phyloP scores from a whole-genome alignment of 768 basidiomycete species.

The Phaffia australis region DNA sequence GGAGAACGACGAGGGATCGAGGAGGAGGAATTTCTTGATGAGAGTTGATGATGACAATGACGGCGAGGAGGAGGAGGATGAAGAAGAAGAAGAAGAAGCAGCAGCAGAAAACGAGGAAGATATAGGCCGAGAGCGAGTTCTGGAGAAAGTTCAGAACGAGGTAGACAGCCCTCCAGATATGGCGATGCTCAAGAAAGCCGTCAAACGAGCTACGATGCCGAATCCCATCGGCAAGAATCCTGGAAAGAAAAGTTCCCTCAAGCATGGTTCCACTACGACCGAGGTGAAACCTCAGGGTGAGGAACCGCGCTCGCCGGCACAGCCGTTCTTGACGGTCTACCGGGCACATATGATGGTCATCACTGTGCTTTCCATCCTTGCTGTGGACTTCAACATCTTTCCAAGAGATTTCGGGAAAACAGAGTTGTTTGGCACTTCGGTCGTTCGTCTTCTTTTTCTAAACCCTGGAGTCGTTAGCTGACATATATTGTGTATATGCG shows the following conservation, averaged over 20 bases:
- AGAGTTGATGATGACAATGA: background rate
- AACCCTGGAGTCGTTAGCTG: background rate
- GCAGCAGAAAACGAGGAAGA: background rate
- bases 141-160: constrained; percentile 27
- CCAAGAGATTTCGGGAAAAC: constrained; percentile 81
- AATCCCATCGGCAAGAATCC: background rate
- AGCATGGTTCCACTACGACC: constrained; percentile 2
- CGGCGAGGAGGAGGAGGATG: background rate
- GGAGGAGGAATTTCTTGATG: constrained; percentile 1
- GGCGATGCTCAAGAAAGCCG: constrained; percentile 28
- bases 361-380: constrained; percentile 80
- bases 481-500: constrained; percentile 1
- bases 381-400: constrained; percentile 90
- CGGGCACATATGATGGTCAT: constrained; percentile 91
- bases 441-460: constrained; percentile 47
- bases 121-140: constrained; percentile 21
- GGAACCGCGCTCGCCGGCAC: constrained; percentile 7
- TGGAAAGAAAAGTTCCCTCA: background rate
- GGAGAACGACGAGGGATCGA: constrained; percentile 7
- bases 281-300: background rate
- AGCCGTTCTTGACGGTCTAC: constrained; percentile 70
- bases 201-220: background rate
- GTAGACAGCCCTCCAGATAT: constrained; percentile 30
- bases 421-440: constrained; percentile 85
- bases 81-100: background rate